Evolutionary conservation across 2,329 filamentous ascomycete species (phyloP).

Genomic region (Periconia macrospinosa): DNA sequence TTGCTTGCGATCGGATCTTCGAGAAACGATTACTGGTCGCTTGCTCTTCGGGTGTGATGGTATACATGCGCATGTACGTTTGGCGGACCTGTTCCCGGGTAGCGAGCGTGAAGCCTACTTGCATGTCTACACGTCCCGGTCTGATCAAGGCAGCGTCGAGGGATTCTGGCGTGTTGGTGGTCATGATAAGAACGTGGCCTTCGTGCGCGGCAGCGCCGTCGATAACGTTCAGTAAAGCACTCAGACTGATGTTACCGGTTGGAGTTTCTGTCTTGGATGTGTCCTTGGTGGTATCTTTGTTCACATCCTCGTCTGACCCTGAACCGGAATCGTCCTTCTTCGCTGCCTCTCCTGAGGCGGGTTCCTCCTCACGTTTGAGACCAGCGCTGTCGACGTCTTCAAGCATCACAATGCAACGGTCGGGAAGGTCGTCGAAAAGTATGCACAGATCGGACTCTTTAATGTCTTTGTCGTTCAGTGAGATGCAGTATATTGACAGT

Average conservation of each 20-base stretch:
- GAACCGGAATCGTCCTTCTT: constrained; percentile 5
- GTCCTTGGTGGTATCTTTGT: constrained; percentile 15
- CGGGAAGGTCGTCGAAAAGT: constrained; percentile 48
- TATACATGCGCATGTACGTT: constrained; percentile 48
- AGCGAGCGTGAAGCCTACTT: constrained; percentile 61
- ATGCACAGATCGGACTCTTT: constrained; percentile 63
- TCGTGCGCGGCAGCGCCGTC: constrained; percentile 81
- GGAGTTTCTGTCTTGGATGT: constrained; percentile 6
- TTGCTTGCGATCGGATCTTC: neutral
- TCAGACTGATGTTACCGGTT: constrained; percentile 65
- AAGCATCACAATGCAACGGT: constrained; percentile 50
- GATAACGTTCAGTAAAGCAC: constrained; percentile 79
- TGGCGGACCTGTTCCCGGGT: constrained; percentile 45
- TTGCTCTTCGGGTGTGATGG: constrained; percentile 9
- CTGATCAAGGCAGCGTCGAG: constrained; percentile 75
- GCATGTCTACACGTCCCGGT: constrained; percentile 71
- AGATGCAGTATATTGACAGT: constrained; percentile 50
- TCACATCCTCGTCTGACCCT: constrained; percentile 14
- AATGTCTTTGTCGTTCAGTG: constrained; percentile 68
- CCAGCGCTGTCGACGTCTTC: constrained; percentile 54
- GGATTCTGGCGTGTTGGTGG: constrained; percentile 73
- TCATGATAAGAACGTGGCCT: constrained; percentile 79
- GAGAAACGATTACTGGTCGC: neutral
- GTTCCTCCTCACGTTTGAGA: constrained; percentile 37
- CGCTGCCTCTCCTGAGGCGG: neutral